A percentile compares a stretch with the other conserved stretches of the same genome.
Conservation (phyloP, 2,329 filamentous ascomycete species). For the Nemania abortiva region DNA sequence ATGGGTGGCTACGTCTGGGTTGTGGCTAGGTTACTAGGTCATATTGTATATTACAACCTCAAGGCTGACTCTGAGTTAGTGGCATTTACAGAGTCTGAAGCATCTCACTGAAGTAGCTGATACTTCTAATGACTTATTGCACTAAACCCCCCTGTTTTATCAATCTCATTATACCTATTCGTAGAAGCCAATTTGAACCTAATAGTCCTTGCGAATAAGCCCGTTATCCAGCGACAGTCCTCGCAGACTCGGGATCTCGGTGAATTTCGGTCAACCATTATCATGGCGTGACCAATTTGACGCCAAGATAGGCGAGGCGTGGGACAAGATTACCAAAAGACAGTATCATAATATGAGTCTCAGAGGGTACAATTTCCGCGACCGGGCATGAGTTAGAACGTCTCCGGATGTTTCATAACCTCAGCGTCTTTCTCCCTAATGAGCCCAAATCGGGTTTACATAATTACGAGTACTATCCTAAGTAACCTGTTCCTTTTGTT, state of each 20-base stretch:
- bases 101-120: not conserved
- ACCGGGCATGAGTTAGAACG: constrained; percentile 6
- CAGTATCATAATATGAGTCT: not conserved
- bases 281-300: not conserved
- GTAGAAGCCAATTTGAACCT: not conserved
- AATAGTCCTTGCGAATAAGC: not conserved
- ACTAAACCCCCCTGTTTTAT: not conserved
- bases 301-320: constrained; percentile 3
- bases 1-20: too few species aligned
- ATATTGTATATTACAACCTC: too few species aligned
- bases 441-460: constrained; percentile 18
- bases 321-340: not conserved
- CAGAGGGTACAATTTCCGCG: not conserved
- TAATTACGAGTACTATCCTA: not conserved
- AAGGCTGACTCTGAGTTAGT: not conserved
- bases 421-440: constrained; percentile 13
- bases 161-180: not conserved
- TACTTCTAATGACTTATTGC: not conserved
- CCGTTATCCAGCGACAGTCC: not conserved
- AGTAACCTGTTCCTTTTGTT: not conserved
- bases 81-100: not conserved
- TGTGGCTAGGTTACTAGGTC: too few species aligned
- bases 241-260: constrained; percentile 1
- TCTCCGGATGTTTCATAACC: constrained; percentile 9
- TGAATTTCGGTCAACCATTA: constrained; percentile 3